Percentiles rank a stretch among this genome's conserved stretches.
Conservation (phyloP, 495 filamentous ascomycete genomes). For the Xylaria curta region DNA sequence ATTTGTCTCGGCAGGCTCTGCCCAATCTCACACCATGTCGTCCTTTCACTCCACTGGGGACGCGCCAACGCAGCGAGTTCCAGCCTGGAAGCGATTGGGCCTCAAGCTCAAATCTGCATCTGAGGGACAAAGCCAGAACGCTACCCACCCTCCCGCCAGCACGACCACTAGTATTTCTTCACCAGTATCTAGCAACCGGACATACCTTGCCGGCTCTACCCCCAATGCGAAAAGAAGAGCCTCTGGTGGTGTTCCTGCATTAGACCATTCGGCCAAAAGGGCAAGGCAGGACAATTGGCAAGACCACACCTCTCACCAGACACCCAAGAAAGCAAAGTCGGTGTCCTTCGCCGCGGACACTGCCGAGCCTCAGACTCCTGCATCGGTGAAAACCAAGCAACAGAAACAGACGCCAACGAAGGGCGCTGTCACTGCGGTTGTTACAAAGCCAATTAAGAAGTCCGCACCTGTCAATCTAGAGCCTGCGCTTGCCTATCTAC, state of each 20-base stretch:
- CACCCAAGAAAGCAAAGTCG: constrained; percentile 63
- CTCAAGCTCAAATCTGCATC: constrained; percentile 71
- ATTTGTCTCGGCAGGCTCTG: constrained; percentile 13
- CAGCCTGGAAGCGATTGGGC: constrained; percentile 79
- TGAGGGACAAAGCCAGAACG: constrained; percentile 44
- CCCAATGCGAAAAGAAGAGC: constrained; percentile 42
- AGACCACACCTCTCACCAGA: constrained; percentile 36
- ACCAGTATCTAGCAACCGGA: constrained; percentile 40
- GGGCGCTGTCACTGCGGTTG: constrained; percentile 33
- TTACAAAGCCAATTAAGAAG: constrained; percentile 41
- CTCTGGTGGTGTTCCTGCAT: constrained; percentile 40
- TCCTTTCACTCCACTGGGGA: constrained; percentile 39
- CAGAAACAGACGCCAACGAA: constrained; percentile 42
- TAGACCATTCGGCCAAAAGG: constrained; percentile 42
- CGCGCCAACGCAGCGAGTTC: constrained; percentile 56
- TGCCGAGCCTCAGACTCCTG: constrained; percentile 55
- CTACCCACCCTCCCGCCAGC: constrained; percentile 34
- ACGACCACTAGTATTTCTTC: constrained; percentile 28
- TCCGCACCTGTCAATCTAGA: constrained; percentile 53
- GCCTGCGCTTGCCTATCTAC: constrained; percentile 75
- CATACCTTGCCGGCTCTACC: constrained; percentile 32
- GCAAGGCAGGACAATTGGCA: constrained; percentile 36
- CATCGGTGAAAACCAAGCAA: constrained; percentile 34
- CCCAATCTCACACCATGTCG: constrained; percentile 39
- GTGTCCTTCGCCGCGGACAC: constrained; percentile 79